Evolutionary conservation across 768 basidiomycete species (phyloP).

Genomic region (Phlegmacium glaucopus): DNA sequence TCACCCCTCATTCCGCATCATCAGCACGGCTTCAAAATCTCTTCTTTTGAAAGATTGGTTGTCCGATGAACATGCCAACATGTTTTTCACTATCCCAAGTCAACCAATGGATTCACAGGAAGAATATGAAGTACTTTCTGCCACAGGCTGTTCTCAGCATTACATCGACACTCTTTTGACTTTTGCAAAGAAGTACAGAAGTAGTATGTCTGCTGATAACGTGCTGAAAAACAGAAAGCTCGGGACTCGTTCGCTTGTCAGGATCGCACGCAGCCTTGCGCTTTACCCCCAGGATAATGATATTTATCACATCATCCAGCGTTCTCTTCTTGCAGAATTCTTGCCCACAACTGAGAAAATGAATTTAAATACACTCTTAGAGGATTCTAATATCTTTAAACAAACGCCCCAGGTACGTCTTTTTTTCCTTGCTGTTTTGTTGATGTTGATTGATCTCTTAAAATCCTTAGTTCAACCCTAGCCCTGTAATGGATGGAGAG

Average conservation of each 20-base stretch:
- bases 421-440: background rate
- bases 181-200: slow-evolving; percentile 59
- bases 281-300: slow-evolving; percentile 42
- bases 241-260: slow-evolving; percentile 55
- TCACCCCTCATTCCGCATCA: slow-evolving; percentile 58
- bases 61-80: slow-evolving; percentile 62
- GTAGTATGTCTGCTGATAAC: slow-evolving; percentile 50
- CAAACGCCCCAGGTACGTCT: slow-evolving; percentile 40
- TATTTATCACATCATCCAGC: slow-evolving; percentile 43
- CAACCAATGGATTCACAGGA: slow-evolving; percentile 57
- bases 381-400: slow-evolving; percentile 45
- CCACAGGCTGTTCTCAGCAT: slow-evolving; percentile 44
- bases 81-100: slow-evolving; percentile 62
- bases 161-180: slow-evolving; percentile 38
- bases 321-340: slow-evolving; percentile 56
- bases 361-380: slow-evolving; percentile 47
- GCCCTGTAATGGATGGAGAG: slow-evolving; percentile 35
- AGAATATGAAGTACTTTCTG: slow-evolving; percentile 44
- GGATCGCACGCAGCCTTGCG: slow-evolving; percentile 50
- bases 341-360: slow-evolving; percentile 56
- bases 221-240: slow-evolving; percentile 61
- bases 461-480: slow-evolving; percentile 43
- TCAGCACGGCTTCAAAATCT: slow-evolving; percentile 62
- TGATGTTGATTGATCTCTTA: background rate
- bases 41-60: slow-evolving; percentile 69